These are phyloP conservation scores for Lactarius deliciosus DNA, from an alignment of 768 basidiomycete species.

Conservation along the genomic window DNA sequence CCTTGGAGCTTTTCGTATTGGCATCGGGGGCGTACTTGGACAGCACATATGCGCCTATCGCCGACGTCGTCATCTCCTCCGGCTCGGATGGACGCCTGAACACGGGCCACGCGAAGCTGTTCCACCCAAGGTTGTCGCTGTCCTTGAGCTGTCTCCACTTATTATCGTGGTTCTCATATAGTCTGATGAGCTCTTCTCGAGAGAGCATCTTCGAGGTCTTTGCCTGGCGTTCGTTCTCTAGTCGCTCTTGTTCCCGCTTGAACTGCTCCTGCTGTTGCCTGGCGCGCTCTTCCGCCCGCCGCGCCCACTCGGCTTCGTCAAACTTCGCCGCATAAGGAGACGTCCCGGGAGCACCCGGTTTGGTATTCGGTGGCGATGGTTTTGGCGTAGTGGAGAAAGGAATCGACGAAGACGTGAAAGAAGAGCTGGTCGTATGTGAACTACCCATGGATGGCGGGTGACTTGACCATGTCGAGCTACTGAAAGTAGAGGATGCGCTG, in stretches of 20 bases:
- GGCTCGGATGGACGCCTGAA: constrained; percentile 53
- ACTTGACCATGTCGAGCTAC: constrained; percentile 28
- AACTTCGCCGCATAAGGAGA: constrained; percentile 29
- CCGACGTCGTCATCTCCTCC: constrained; percentile 58
- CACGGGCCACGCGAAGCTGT: constrained; percentile 74
- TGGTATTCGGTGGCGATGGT: constrained; percentile 16
- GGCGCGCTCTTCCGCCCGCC: constrained; percentile 62
- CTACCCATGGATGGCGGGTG: constrained; percentile 27
- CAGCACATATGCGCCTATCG: constrained; percentile 61
- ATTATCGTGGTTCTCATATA: constrained; percentile 61
- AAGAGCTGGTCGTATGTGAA: constrained; percentile 21
- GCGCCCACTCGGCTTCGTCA: constrained; percentile 57
- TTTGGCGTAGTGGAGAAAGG: constrained; percentile 20
- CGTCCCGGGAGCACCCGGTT: constrained; percentile 26
- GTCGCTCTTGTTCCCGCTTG: constrained; percentile 61
- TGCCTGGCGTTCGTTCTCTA: constrained; percentile 47
- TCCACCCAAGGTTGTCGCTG: constrained; percentile 53
- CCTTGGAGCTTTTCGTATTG: constrained; percentile 55
- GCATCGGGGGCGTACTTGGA: constrained; percentile 57
- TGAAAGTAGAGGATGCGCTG: constrained; percentile 30
- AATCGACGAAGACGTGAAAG: constrained; percentile 19
- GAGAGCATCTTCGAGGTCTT: constrained; percentile 45
- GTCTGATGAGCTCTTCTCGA: constrained; percentile 54
- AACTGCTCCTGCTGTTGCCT: constrained; percentile 69
- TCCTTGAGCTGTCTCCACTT: constrained; percentile 52